phyloP scores from a whole-genome alignment of 495 filamentous ascomycete species.

The Sabuloglossum arenarium region DNA sequence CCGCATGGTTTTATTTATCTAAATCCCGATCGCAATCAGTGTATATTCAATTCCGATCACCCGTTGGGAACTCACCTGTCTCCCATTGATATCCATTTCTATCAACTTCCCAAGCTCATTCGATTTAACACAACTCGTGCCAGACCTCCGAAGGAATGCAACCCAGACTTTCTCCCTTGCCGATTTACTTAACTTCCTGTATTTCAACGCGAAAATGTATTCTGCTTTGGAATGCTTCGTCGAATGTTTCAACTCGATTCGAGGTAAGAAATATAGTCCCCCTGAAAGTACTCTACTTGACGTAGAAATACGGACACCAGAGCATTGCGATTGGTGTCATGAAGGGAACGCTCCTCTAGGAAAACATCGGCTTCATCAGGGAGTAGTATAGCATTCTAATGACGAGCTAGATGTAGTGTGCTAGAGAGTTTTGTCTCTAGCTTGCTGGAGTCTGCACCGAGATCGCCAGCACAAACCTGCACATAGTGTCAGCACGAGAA shows the following conservation, averaged over 20 bases:
- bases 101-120: neutral
- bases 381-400: neutral
- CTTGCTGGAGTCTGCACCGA: neutral
- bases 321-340: neutral
- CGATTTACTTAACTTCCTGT: slow-evolving; percentile 2
- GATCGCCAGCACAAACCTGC: neutral
- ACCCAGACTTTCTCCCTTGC: neutral
- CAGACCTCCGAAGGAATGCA: neutral
- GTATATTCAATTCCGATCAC: neutral
- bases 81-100: neutral
- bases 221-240: slow-evolving; percentile 27
- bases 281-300: slow-evolving; percentile 29
- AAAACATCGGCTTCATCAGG: too few relatives aligned
- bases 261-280: slow-evolving; percentile 30
- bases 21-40: too few relatives aligned
- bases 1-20: too few relatives aligned
- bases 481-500: neutral
- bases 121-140: neutral
- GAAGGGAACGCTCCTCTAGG: neutral
- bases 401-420: neutral
- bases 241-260: slow-evolving; percentile 25
- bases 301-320: slow-evolving; percentile 22
- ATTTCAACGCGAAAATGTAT: slow-evolving; percentile 25
- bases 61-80: neutral
- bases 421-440: neutral